These are phyloP conservation scores for Gracilaria domingensis DNA, from an alignment of 23 red algal genomes.

Conservation along the genomic window DNA sequence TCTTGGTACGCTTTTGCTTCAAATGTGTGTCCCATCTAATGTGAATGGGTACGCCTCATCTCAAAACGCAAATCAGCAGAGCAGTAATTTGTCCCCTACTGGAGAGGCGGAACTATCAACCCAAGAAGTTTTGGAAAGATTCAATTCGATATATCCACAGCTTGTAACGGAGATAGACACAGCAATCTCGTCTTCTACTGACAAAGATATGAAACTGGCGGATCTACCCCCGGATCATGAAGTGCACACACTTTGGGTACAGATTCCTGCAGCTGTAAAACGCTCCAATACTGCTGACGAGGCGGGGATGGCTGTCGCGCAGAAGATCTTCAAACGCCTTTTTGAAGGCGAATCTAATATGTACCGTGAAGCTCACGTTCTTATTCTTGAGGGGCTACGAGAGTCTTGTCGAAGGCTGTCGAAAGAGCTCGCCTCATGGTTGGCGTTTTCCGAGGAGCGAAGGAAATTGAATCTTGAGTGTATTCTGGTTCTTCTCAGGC, in stretches of 20 bases:
- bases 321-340: conserved; percentile 86
- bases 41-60: neutral
- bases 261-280: conserved; percentile 83
- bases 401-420: conserved; percentile 77
- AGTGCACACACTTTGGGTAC: conserved; percentile 60
- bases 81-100: neutral
- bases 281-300: conserved; percentile 75
- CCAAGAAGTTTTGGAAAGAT: conserved; percentile 78
- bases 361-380: conserved; percentile 84
- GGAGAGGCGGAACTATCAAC: conserved; percentile 64
- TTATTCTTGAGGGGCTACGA: conserved; percentile 70
- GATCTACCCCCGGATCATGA: conserved; percentile 72
- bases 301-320: conserved; percentile 81
- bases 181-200: neutral
- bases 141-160: conserved; percentile 77
- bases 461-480: conserved; percentile 71
- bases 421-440: conserved; percentile 85
- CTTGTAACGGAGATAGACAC: conserved; percentile 31
- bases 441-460: conserved; percentile 79
- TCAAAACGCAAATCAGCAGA: neutral
- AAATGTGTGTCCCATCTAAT: conserved; percentile 6
- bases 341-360: conserved; percentile 83
- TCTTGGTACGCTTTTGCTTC: conserved; percentile 16
- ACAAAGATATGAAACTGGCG: conserved; percentile 32
- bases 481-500: conserved; percentile 66